phyloP scores from a whole-genome alignment of 495 filamentous ascomycete genomes.

The Trichoderma orchidacearum region DNA sequence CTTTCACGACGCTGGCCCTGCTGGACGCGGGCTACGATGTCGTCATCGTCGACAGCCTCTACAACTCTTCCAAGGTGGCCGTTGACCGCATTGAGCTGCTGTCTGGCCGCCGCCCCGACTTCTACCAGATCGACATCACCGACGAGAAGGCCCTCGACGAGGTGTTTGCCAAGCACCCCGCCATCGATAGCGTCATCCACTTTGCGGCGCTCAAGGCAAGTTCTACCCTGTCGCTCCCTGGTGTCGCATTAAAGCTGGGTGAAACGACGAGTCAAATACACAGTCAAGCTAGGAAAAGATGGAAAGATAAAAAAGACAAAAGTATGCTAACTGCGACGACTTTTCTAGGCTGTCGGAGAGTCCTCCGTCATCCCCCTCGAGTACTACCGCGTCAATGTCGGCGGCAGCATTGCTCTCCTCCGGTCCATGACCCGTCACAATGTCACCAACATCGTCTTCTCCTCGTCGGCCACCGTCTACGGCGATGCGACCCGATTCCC shows the following conservation, averaged over 20 bases:
- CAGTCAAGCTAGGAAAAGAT: background rate
- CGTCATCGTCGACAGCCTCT: conserved; percentile 86
- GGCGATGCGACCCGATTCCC: conserved; percentile 92
- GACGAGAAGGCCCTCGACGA: conserved; percentile 70
- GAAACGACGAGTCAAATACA: no score
- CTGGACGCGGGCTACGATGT: conserved; percentile 93
- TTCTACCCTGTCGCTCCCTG: conserved; percentile 5
- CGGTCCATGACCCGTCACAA: conserved; percentile 76
- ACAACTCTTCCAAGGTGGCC: conserved; percentile 84
- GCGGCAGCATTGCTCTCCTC: conserved; percentile 80
- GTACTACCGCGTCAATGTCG: conserved; percentile 95
- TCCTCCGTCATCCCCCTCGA: conserved; percentile 90
- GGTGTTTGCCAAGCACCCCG: conserved; percentile 78
- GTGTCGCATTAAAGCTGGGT: background rate
- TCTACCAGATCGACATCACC: conserved; percentile 79
- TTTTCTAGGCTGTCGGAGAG: conserved; percentile 80
- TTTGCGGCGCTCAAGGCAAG: conserved; percentile 93
- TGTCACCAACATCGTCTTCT: conserved; percentile 96
- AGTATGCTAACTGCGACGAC: background rate
- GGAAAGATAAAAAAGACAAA: background rate
- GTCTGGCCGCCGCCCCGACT: conserved; percentile 74
- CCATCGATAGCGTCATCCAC: conserved; percentile 96
- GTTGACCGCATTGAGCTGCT: conserved; percentile 90
- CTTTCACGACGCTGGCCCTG: conserved; percentile 85
- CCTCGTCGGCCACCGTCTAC: conserved; percentile 90